These are phyloP conservation scores for Hanseniaspora valbyensis DNA, from an alignment of 805 yeast species.

Conservation along the genomic window DNA sequence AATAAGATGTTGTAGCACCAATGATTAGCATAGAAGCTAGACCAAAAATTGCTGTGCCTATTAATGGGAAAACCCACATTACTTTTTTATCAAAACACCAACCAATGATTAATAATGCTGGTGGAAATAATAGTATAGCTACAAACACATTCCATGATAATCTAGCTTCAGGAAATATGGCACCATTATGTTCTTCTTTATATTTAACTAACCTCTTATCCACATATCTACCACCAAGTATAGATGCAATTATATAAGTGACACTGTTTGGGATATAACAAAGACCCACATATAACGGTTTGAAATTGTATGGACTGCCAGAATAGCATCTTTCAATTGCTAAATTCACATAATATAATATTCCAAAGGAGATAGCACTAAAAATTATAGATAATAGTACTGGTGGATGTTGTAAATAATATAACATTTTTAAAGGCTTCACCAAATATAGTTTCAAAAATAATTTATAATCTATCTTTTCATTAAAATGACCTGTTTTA, in stretches of 20 bases:
- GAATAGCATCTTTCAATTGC: constrained; percentile 55
- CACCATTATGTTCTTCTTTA: constrained; percentile 46
- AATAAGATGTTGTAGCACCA: constrained; percentile 68
- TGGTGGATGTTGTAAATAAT: constrained; percentile 60
- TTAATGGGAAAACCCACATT: constrained; percentile 68
- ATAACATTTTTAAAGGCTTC: constrained; percentile 52
- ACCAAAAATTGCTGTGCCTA: constrained; percentile 75
- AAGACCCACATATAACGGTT: constrained; percentile 55
- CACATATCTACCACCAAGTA: constrained; percentile 74
- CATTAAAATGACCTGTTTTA: constrained; percentile 17
- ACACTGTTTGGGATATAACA: constrained; percentile 76
- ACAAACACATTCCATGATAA: constrained; percentile 60
- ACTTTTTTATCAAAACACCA: constrained; percentile 62
- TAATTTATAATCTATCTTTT: constrained; percentile 22
- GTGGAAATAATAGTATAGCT: constrained; percentile 54
- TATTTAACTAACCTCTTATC: constrained; percentile 49
- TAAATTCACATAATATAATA: constrained; percentile 63
- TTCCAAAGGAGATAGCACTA: constrained; percentile 62
- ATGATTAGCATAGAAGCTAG: constrained; percentile 74
- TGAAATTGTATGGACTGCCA: constrained; percentile 57
- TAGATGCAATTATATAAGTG: constrained; percentile 60
- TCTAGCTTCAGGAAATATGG: constrained; percentile 63
- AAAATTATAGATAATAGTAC: constrained; percentile 54
- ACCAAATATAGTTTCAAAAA: constrained; percentile 39
- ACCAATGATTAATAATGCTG: constrained; percentile 62